phyloP scores from a whole-genome alignment of 805 yeast genomes.

The Wickerhamomyces xylosicus region DNA sequence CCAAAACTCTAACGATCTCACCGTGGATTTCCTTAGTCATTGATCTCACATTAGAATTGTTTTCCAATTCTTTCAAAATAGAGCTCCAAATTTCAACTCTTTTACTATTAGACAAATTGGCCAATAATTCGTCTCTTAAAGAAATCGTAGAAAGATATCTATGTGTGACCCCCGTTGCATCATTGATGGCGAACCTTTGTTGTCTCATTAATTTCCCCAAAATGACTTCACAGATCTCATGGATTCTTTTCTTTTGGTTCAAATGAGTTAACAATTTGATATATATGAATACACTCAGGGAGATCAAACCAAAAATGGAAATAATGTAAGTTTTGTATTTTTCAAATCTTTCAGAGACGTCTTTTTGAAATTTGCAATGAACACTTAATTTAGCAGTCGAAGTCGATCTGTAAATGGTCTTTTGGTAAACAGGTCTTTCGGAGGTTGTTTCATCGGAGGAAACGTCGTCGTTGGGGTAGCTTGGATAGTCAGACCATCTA shows the following conservation, averaged over 20 bases:
- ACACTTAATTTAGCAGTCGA: conserved; percentile 54
- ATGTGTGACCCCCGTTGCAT: conserved; percentile 25
- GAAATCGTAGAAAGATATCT: conserved; percentile 60
- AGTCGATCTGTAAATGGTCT: conserved; percentile 56
- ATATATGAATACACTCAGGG: conserved; percentile 17
- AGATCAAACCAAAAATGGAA: conserved; percentile 6
- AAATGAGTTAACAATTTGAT: conserved; percentile 27
- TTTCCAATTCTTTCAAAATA: conserved; percentile 47
- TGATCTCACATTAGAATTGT: conserved; percentile 53
- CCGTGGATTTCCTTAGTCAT: conserved; percentile 69
- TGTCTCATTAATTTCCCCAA: conserved; percentile 40
- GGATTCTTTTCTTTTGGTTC: conserved; percentile 30
- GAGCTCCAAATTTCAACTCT: conserved; percentile 47
- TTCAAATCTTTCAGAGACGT: conserved; percentile 29
- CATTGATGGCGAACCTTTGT: conserved; percentile 23
- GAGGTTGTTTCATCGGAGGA: conserved; percentile 28
- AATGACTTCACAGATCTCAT: conserved; percentile 36
- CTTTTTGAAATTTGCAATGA: conserved; percentile 44
- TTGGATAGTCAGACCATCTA: conserved; percentile 29
- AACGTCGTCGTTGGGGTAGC: conserved; percentile 26
- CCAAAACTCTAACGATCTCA: conserved; percentile 81
- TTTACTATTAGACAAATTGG: conserved; percentile 18
- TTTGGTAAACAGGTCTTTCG: conserved; percentile 25
- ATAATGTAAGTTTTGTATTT: conserved; percentile 15
- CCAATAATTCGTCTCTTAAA: conserved; percentile 53